Evolutionary conservation across 108 stramenopile species (phyloP).

Genomic region (Pinguiococcus pyrenoidosus): DNA sequence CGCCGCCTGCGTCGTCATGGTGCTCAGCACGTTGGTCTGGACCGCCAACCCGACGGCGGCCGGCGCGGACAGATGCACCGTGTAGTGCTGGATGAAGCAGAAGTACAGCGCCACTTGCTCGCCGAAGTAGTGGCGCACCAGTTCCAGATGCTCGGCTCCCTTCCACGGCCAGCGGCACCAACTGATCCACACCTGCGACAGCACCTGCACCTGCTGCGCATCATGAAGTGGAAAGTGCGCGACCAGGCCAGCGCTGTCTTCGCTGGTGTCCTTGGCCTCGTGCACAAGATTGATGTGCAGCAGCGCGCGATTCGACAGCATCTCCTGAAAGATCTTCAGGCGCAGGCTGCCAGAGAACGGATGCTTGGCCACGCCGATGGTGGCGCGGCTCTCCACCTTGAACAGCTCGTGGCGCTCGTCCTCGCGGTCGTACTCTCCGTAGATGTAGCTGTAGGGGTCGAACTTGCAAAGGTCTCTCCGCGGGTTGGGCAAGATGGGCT

Average conservation of each 20-base stretch:
- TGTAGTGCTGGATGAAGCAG: constrained; percentile 2
- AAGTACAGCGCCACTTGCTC: constrained; percentile 7
- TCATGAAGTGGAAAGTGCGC: too few relatives aligned
- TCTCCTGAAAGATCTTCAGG: not conserved
- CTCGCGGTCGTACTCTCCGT: constrained; percentile 1
- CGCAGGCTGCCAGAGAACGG: not conserved
- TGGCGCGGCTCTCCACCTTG: not conserved
- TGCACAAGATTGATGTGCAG: not conserved
- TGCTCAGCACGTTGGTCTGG: not conserved
- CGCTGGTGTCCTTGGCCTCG: too few relatives aligned
- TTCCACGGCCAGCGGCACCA: not conserved
- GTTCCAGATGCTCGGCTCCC: not conserved
- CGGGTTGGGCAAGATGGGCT: too few relatives aligned
- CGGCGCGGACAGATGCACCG: not conserved
- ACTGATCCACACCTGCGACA: not conserved
- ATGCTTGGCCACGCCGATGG: not conserved
- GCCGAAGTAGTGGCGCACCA: constrained; percentile 2
- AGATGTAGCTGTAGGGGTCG: not conserved
- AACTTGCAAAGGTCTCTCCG: too few relatives aligned
- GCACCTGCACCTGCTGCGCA: not conserved
- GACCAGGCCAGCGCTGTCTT: too few relatives aligned
- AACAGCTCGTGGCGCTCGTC: not conserved
- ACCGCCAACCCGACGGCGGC: not conserved
- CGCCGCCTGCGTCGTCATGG: not conserved
- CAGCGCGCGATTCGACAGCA: not conserved